Evolutionary conservation across 441 rosid genomes (phyloP).

Genomic region (Brassica hybrid): DNA sequence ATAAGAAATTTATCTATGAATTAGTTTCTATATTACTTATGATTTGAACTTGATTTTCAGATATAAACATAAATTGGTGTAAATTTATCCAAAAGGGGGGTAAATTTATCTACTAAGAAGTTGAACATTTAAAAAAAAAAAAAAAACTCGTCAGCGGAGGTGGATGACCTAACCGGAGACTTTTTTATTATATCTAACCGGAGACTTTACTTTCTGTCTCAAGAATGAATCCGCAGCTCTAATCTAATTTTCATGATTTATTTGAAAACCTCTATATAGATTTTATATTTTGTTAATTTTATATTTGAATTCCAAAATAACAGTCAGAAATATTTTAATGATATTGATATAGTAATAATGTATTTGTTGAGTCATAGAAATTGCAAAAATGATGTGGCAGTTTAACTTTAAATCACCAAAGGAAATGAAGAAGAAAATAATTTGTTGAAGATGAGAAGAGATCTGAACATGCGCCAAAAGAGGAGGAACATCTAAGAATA

Average conservation of each 20-base stretch:
- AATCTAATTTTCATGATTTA: not conserved
- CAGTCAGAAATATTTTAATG: not conserved
- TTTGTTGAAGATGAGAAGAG: not conserved
- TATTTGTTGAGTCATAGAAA: not conserved
- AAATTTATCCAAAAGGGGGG: too few relatives aligned
- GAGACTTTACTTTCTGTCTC: not conserved
- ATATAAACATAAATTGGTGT: not conserved
- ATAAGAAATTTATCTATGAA: not conserved
- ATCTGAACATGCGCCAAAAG: not conserved
- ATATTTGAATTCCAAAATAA: not conserved
- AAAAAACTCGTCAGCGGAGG: not conserved
- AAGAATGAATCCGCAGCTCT: not conserved
- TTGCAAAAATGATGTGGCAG: not conserved
- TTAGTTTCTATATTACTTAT: not conserved
- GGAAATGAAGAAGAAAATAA: not conserved
- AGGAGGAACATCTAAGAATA: not conserved
- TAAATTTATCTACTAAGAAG: too few relatives aligned
- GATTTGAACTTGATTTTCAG: not conserved
- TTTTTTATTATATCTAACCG: not conserved
- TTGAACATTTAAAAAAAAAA: too few relatives aligned
- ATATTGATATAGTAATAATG: not conserved
- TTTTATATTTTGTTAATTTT: not conserved
- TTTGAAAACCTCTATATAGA: not conserved
- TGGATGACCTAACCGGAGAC: not conserved
- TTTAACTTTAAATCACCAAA: not conserved